Base-by-base conservation (phyloP, 768 basidiomycete species). In the Trametes coccinea region DNA sequence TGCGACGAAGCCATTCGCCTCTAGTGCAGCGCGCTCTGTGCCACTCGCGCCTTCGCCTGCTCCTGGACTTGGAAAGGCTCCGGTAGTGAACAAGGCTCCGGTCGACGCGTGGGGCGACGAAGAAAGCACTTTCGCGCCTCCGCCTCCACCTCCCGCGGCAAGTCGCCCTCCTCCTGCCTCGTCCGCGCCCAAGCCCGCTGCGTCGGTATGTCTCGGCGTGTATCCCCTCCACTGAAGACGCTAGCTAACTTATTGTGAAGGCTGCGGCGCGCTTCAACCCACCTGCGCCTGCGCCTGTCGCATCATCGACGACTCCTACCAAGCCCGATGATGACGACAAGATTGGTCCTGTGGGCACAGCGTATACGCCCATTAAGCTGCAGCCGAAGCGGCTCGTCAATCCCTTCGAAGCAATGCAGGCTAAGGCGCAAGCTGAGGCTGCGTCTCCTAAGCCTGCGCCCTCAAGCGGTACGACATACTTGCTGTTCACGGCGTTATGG, bases 311-410 rank as follows among this genome's bases (percentile, higher is more conserved):
- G 39, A 67, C 76, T 0, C 80, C 88, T 0, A 81, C 85, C 0
- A 93, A 91, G 66, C 89, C 92, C 11, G 75, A 80, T 0, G 87
- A 87, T 58, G 90, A 94, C 0, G 92, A 95, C 73, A 85, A 85
- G 4, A 95, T 96, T 66, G 89, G 80, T 0, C 92, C 92, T 1
- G 88, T 94, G 2, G 91, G 94, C 51, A 93, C 94, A 0, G 83
- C 89, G 0, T 98, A 95, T 71, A 91, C 88, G 1, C 96, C 96
- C 2, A 93, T 98, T 61, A 84, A 84, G 53, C 80, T 98, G 8
- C 82, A 88, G 27, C 96, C 96, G 0, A 94, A 89, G 74, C 98
- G 88, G 74, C 81, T 98, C 53, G 89, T 78, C 66, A 96, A 94
- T 71, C 90, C 90, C 1, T 93, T 93, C 66, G 85, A 85, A 8